Base-by-base conservation (phyloP, 495 filamentous ascomycete genomes). In the Thermochaetoides thermophila region DNA sequence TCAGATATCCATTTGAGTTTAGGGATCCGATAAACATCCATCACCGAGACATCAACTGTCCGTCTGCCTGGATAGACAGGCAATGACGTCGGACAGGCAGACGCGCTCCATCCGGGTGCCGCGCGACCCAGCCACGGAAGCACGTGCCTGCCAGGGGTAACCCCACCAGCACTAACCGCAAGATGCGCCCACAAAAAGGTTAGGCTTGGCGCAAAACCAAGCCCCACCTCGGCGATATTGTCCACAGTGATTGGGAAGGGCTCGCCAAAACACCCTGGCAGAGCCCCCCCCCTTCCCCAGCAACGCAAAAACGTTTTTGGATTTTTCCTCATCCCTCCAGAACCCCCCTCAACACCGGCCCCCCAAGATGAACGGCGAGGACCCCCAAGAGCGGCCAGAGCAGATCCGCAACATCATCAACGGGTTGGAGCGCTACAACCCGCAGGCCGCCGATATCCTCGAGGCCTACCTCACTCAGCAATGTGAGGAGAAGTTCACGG, bases 351-450 rank as follows among this genome's bases (percentile, higher is more conserved):
- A n/a, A n/a, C n/a, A n/a, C n/a, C n/a, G n/a, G n/a, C n/a, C n/a
- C n/a, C n/a, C 44, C 59, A 64, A 44, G 48, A 68, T 68, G 63
- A 63, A 62, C 61, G 62, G 60, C 52, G 63, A 68, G 58, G 63
- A 68, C 50, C 62, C 61, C 44, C 48, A 55, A 37, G 76, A 80
- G 44, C 71, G 91, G 55, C 87, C 91, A 34, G 81, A 83, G 44
- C 70, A 86, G 54, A 91, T 99, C 58, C 81, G 81, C 53, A 69
- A 60, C 56, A 93, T 96, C 46, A 79, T 99, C 45, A 80, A 79
- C 63, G 84, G 91, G 37, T 80, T 99, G 39, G 89, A 99, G 63
- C 70, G 91, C 41, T 99, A 99, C 66, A 99, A 99, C 60, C 91
- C 91, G 26, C 89, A 99, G 60, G 93, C 87, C 15, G 92, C 89